These are phyloP conservation scores for Pneumocystis canis DNA, from an alignment of 1,139 yeast genomes.

Conservation along the genomic window DNA sequence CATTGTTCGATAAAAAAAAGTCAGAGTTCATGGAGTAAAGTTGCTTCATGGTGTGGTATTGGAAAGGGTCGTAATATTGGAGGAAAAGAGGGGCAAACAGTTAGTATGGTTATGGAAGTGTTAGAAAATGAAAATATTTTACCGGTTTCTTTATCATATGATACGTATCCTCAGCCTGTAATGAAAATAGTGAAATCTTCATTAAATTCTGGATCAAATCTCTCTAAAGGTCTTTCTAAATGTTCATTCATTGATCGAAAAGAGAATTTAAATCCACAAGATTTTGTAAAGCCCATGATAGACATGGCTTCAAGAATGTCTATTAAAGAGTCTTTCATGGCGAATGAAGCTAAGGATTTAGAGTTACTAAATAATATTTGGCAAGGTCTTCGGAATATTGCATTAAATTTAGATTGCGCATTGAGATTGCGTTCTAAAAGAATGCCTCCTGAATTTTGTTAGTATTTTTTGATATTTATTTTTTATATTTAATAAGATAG, in stretches of 20 bases:
- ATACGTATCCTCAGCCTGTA: not conserved
- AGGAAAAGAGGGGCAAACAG: constrained; percentile 6
- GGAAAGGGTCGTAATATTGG: constrained; percentile 13
- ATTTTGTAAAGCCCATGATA: constrained; percentile 1
- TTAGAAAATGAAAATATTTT: constrained; percentile 10
- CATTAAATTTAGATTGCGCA: not conserved
- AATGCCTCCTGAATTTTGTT: not conserved
- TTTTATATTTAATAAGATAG: not conserved
- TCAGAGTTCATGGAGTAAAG: constrained; percentile 6
- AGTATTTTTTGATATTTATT: not conserved
- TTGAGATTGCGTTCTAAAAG: not conserved
- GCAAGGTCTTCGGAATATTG: not conserved
- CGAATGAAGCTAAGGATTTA: not conserved
- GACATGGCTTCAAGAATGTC: not conserved
- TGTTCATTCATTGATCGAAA: not conserved
- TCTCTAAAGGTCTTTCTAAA: not conserved
- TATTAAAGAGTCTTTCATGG: not conserved
- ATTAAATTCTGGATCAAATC: not conserved
- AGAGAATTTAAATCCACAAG: constrained; percentile 8
- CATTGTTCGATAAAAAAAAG: constrained; percentile 5
- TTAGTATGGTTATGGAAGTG: constrained; percentile 7
- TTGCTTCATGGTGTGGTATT: constrained; percentile 12
- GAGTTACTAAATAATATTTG: not conserved
- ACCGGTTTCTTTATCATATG: constrained; percentile 5
- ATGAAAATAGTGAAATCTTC: not conserved